These are phyloP conservation scores for Lachancea sp. DNA, from an alignment of 805 yeast genomes.

Conservation along the genomic window DNA sequence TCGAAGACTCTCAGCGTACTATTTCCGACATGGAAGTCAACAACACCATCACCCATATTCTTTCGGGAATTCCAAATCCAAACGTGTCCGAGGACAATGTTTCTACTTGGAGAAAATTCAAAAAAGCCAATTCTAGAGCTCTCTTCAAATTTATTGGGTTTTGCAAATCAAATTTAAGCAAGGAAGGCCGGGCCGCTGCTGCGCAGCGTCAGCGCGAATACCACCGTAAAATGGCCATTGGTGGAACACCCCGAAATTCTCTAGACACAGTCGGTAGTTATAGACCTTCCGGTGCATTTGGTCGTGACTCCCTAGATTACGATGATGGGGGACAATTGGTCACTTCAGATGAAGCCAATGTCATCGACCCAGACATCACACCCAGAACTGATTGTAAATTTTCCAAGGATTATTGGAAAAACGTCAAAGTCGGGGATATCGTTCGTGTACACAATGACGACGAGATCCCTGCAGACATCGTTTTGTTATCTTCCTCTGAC, in stretches of 20 bases:
- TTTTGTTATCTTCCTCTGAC: conserved; percentile 60
- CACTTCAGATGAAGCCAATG: conserved; percentile 50
- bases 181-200: conserved; percentile 34
- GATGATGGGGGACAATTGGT: conserved; percentile 52
- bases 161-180: conserved; percentile 28
- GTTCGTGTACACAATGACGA: conserved; percentile 66
- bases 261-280: conserved; percentile 33
- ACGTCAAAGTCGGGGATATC: conserved; percentile 65
- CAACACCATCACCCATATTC: conserved; percentile 63
- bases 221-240: conserved; percentile 22
- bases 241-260: conserved; percentile 33
- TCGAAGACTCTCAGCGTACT: conserved; percentile 76
- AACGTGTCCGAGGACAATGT: conserved; percentile 61
- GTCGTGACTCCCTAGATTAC: conserved; percentile 32
- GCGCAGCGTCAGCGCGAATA: conserved; percentile 30
- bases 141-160: conserved; percentile 22
- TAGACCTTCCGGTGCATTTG: conserved; percentile 27
- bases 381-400: conserved; percentile 34
- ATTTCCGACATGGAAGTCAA: conserved; percentile 66
- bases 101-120: conserved; percentile 62
- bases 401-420: conserved; percentile 49
- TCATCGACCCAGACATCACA: conserved; percentile 50
- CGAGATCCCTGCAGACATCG: conserved; percentile 72
- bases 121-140: conserved; percentile 42
- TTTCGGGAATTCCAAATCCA: conserved; percentile 47